Base-by-base conservation (phyloP, 192 early-diverging fungal species). In the Linnemannia zychae region DNA sequence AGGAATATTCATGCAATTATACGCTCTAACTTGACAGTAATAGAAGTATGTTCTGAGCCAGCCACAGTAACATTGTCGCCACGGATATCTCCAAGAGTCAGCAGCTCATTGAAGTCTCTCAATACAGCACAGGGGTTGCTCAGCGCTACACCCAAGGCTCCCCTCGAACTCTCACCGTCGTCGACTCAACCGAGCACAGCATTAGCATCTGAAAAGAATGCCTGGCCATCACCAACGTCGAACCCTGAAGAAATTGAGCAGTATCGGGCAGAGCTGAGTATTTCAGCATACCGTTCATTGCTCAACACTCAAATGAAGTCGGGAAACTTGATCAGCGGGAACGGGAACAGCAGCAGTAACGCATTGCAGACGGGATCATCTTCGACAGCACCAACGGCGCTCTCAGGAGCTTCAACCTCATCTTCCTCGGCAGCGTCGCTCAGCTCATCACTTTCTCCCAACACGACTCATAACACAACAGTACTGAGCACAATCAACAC, bases 161-260 rank as follows among this genome's bases (percentile, higher is more conserved):
- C 74, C 0, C 24, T 85, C 9, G 77, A 79, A 63, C 70, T 73
- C 1, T 85, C 70, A 1, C 77, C 83, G 5, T 85, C 78, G 2
- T 85, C 82, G 1, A 79, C 74, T 31, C 77, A 79, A 24, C 76
- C 77, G 7, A 84, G 82, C n/a, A 75, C 76, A 6, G 72, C 73
- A 0, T 31, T 84, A 4, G 71, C 77, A 0, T 69, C 82, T 1
- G 82, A 84, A 12, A 84, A 75, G 37, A 79, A 67, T 28, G 44
- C 77, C 9, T 84, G 82, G 82, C 67, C 83, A 31, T 17, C 70
- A 22, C 37, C 38, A 46, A 70, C 63, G 49, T 75, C 82, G 15
- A 84, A 78, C 33, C 69, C 74, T 2, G 83, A 85, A 24, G 83
- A 85, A 15, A 85, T 85, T 68, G 83, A 85, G 50, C 83, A 85